A percentile compares a stretch with the other conserved stretches of the same genome.
These are phyloP conservation scores for Lithocarpus polystachyus DNA, from an alignment of 306 rosid genomes.

Conservation along the genomic window DNA sequence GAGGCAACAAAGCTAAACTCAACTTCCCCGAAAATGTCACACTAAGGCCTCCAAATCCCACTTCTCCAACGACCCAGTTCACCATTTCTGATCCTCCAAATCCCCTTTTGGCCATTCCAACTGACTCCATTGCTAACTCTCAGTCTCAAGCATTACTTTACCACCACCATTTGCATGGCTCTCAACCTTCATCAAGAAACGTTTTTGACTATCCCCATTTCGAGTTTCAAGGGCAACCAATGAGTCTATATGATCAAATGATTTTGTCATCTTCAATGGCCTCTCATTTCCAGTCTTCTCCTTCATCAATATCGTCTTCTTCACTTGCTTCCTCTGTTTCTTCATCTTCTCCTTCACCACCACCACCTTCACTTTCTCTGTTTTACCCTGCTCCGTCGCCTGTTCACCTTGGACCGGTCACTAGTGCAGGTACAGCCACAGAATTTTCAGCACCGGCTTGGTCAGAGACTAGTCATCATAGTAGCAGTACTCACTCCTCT, in stretches of 20 bases:
- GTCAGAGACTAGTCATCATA: constrained; percentile 20
- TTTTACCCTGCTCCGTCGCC: constrained; percentile 10
- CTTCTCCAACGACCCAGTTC: constrained; percentile 14
- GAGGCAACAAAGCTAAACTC: constrained; percentile 68
- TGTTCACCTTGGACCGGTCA: not conserved
- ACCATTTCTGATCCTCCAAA: not conserved
- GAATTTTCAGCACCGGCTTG: constrained; percentile 2
- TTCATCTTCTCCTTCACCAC: constrained; percentile 20
- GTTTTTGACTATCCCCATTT: not conserved
- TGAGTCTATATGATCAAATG: constrained; percentile 27
- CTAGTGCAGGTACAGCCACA: not conserved
- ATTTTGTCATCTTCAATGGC: constrained; percentile 20
- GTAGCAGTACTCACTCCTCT: constrained; percentile 21
- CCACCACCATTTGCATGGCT: constrained; percentile 1
- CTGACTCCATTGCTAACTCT: constrained; percentile 45
- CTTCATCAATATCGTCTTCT: constrained; percentile 11
- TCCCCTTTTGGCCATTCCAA: constrained; percentile 36
- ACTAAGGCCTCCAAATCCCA: constrained; percentile 7
- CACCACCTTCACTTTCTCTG: constrained; percentile 12
- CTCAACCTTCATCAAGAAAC: not conserved
- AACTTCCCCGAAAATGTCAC: constrained; percentile 65
- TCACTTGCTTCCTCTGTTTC: constrained; percentile 6
- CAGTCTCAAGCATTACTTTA: constrained; percentile 1
- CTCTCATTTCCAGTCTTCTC: constrained; percentile 31
- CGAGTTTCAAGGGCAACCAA: not conserved